Conservation (phyloP, 2,329 filamentous ascomycete species). For the Ilyonectria mors-panacis region DNA sequence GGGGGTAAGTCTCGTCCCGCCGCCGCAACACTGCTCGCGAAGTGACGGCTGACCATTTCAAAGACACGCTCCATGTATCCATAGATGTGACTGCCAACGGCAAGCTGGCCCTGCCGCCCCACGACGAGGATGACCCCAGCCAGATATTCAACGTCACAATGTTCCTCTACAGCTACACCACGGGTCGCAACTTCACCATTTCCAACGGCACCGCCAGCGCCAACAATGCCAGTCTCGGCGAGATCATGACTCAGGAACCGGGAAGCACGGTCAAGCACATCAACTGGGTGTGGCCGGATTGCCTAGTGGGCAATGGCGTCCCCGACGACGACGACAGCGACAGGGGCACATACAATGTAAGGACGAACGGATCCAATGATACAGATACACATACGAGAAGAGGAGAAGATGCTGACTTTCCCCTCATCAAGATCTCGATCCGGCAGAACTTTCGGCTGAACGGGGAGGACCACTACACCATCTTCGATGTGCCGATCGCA, state of each 20-base stretch:
- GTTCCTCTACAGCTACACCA: conserved; percentile 76
- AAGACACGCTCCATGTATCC: conserved; percentile 73
- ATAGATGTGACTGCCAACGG: conserved; percentile 78
- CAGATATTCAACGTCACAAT: conserved; percentile 76
- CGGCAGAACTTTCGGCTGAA: conserved; percentile 80
- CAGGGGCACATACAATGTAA: conserved; percentile 73
- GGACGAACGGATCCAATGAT: conserved; percentile 25
- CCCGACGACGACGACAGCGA: conserved; percentile 62
- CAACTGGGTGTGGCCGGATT: conserved; percentile 80
- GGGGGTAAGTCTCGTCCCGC: conserved; percentile 64
- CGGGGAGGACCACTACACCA: conserved; percentile 74
- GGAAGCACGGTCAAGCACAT: conserved; percentile 81
- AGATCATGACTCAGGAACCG: conserved; percentile 75
- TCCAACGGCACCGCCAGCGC: conserved; percentile 71
- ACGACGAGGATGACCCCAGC: conserved; percentile 67
- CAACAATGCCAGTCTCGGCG: conserved; percentile 63
- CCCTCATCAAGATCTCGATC: conserved; percentile 71
- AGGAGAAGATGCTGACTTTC: conserved; percentile 10
- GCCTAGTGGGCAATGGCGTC: conserved; percentile 73
- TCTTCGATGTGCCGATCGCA: conserved; percentile 79
- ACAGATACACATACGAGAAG: not conserved
- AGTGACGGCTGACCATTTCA: conserved; percentile 32
- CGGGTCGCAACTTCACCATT: conserved; percentile 77
- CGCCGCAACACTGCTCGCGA: not conserved
- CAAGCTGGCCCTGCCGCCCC: conserved; percentile 71